A percentile compares a stretch with the other conserved stretches of the same genome.
Conservation (phyloP, 2,329 filamentous ascomycete genomes). For the Blastomyces gilchristii region DNA sequence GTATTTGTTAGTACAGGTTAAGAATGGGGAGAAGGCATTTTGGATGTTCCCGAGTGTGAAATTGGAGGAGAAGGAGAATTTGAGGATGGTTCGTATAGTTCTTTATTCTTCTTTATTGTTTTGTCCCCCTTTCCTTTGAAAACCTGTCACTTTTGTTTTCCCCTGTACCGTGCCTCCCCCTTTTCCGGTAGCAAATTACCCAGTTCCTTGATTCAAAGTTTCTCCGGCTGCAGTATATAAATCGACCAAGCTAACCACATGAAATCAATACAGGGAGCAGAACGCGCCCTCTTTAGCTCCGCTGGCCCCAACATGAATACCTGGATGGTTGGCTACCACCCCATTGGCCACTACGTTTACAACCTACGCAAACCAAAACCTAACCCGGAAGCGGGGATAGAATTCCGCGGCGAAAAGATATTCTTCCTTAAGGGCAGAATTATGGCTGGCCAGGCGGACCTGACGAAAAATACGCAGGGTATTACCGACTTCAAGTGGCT, state of each 20-base stretch:
- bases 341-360: constrained; percentile 66
- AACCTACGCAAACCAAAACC: constrained; percentile 43
- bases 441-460: constrained; percentile 86
- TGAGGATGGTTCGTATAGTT: constrained; percentile 61
- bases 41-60: constrained; percentile 77
- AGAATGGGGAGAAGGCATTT: constrained; percentile 41
- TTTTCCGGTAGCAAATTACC: background rate
- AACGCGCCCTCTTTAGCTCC: constrained; percentile 63
- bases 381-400: constrained; percentile 24
- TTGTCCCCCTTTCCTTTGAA: background rate
- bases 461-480: constrained; percentile 53
- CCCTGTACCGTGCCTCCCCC: background rate
- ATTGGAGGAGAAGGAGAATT: constrained; percentile 59
- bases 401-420: constrained; percentile 61
- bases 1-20: constrained; percentile 70
- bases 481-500: constrained; percentile 85
- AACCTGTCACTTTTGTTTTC: background rate
- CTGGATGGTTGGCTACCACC: constrained; percentile 87
- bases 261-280: constrained; percentile 54
- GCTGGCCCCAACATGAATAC: constrained; percentile 97
- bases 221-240: no score
- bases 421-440: constrained; percentile 97
- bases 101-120: background rate
- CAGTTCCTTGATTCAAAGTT: background rate
- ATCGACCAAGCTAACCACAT: background rate